Evolutionary conservation across 2,329 filamentous ascomycete genomes (phyloP).

Genomic region (Penicillium glabrum): DNA sequence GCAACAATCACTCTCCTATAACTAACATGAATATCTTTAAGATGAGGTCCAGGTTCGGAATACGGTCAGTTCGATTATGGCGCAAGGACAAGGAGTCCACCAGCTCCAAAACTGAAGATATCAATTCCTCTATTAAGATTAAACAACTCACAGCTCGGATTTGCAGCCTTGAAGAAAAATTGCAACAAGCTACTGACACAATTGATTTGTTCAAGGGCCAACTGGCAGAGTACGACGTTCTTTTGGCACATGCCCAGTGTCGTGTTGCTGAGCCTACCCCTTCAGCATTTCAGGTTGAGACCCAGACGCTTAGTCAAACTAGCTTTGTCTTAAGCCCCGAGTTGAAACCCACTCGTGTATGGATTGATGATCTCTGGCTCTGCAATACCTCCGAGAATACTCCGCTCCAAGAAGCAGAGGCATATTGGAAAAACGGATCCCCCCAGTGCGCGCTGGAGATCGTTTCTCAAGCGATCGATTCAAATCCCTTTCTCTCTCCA

Average conservation of each 20-base stretch:
- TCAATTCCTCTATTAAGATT: not conserved
- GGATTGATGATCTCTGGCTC: constrained; percentile 21
- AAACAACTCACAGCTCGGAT: constrained; percentile 2
- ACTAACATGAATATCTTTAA: not conserved
- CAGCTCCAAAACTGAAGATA: not conserved
- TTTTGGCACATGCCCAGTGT: constrained; percentile 12
- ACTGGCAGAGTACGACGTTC: constrained; percentile 12
- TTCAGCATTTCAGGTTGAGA: not conserved
- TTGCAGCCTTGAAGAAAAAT: not conserved
- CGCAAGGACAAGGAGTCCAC: not conserved
- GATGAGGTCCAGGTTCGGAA: not conserved
- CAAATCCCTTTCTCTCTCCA: constrained; percentile 6
- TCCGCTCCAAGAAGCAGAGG: constrained; percentile 14
- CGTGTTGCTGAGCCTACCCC: not conserved
- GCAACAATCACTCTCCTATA: not conserved
- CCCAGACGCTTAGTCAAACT: not conserved
- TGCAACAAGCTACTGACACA: constrained; percentile 6
- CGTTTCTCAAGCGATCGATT: constrained; percentile 2
- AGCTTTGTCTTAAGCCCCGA: not conserved
- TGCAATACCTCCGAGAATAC: constrained; percentile 4
- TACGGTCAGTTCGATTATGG: not conserved
- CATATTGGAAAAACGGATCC: constrained; percentile 8
- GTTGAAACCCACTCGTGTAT: not conserved
- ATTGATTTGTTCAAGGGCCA: constrained; percentile 4
- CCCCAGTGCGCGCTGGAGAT: constrained; percentile 11